Evolutionary conservation across 1,284 basidiomycete genomes (phyloP).

Genomic region (Blastosporella zonata): DNA sequence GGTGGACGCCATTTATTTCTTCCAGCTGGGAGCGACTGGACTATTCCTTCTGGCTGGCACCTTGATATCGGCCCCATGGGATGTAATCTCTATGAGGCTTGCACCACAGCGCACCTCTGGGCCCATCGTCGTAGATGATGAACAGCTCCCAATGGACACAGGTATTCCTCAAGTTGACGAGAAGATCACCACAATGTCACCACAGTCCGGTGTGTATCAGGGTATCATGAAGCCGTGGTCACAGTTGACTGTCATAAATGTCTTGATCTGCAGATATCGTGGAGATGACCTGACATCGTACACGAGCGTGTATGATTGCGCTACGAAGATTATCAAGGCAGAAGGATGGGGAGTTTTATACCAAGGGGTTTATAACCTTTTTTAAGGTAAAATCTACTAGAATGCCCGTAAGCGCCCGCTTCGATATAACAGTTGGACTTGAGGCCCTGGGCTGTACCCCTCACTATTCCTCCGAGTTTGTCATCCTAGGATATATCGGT

Average conservation of each 20-base stretch:
- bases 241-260: no score
- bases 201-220: not conserved
- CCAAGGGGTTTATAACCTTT: slow-evolving; percentile 22
- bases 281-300: slow-evolving; percentile 9
- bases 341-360: slow-evolving; percentile 27
- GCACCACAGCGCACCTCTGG: slow-evolving; percentile 15
- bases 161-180: not conserved
- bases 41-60: slow-evolving; percentile 11
- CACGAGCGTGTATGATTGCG: slow-evolving; percentile 21
- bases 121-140: not conserved
- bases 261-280: slow-evolving; percentile 4
- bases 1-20: not conserved
- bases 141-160: not conserved
- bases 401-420: no score
- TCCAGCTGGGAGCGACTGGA: not conserved
- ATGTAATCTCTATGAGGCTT: slow-evolving; percentile 21
- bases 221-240: no score
- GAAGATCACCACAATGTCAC: not conserved
- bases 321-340: slow-evolving; percentile 23
- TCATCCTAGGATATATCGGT: no score
- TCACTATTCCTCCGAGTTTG: no score
- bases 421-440: no score
- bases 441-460: no score
- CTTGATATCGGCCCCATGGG: slow-evolving; percentile 19
- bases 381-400: slow-evolving; percentile 11